These are phyloP conservation scores for Penicillium sp. DNA, from an alignment of 2,329 filamentous ascomycete species.

Conservation along the genomic window DNA sequence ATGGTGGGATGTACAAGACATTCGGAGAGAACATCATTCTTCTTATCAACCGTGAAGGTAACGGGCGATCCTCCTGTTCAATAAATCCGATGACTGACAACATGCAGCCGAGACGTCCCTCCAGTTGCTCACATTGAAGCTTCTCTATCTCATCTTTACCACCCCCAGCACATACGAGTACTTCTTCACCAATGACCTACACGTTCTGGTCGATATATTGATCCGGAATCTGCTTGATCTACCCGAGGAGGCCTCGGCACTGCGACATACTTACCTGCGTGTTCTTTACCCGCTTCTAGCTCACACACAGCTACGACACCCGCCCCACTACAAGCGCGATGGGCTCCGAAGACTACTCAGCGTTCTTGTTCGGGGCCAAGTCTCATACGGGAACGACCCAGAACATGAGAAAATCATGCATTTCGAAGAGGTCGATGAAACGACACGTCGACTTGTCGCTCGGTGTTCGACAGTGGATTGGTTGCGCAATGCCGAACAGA, in stretches of 20 bases:
- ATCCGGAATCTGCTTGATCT: slow-evolving; percentile 95
- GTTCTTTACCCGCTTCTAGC: slow-evolving; percentile 87
- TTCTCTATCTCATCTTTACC: slow-evolving; percentile 92
- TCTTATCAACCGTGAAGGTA: slow-evolving; percentile 83
- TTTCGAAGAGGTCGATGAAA: slow-evolving; percentile 51
- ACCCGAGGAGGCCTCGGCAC: slow-evolving; percentile 68
- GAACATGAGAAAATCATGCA: slow-evolving; percentile 46
- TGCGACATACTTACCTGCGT: slow-evolving; percentile 91
- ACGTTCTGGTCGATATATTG: slow-evolving; percentile 91
- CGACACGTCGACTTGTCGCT: slow-evolving; percentile 46
- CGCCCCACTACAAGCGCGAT: slow-evolving; percentile 86
- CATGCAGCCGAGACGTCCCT: slow-evolving; percentile 73
- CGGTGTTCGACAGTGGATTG: slow-evolving; percentile 48
- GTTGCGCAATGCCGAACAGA: slow-evolving; percentile 35
- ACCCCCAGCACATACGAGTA: slow-evolving; percentile 91
- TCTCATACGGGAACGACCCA: slow-evolving; percentile 53
- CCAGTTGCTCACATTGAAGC: slow-evolving; percentile 92
- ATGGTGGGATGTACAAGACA: slow-evolving; percentile 80
- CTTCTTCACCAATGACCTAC: slow-evolving; percentile 96
- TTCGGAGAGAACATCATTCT: slow-evolving; percentile 98
- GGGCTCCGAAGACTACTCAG: slow-evolving; percentile 75
- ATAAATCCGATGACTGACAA: slow-evolving; percentile 10
- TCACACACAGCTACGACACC: slow-evolving; percentile 82
- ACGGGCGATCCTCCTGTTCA: neutral
- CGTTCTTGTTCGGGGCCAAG: slow-evolving; percentile 69